These are phyloP conservation scores for Neurospora sp. DNA, from an alignment of 495 filamentous ascomycete genomes.

Conservation along the genomic window DNA sequence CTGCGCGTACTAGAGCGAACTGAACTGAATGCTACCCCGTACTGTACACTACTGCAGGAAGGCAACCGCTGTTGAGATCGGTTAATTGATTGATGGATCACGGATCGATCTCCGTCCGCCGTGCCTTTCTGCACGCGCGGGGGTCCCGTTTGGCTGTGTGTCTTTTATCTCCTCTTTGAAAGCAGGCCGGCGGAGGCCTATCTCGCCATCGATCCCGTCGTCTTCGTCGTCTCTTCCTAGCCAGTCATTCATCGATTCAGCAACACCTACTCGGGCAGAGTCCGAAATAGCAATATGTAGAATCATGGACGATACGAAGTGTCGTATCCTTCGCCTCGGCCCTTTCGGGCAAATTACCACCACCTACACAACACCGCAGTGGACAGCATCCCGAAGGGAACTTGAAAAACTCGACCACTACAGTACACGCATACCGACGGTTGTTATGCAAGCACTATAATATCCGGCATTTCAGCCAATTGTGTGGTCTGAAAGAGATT, in stretches of 20 bases:
- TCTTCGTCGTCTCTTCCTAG: not conserved
- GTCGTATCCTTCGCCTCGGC: not conserved
- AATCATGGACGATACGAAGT: not conserved
- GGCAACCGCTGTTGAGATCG: not conserved
- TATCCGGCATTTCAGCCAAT: not conserved
- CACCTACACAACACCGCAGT: not conserved
- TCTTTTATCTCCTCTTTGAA: not conserved
- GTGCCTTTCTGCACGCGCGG: not conserved
- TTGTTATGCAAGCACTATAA: not conserved
- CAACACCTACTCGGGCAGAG: not conserved
- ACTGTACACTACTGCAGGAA: not conserved
- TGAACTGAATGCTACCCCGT: not conserved
- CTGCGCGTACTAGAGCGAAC: not conserved
- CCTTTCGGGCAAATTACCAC: not conserved
- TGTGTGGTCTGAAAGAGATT: not conserved
- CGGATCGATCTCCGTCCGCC: not conserved
- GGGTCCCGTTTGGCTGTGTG: not conserved
- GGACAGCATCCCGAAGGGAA: not conserved
- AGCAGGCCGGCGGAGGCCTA: not conserved
- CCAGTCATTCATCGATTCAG: not conserved
- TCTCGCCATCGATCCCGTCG: not conserved
- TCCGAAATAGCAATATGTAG: not conserved
- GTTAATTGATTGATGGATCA: not conserved
- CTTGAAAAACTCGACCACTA: not conserved
- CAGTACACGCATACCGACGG: not conserved